Evolutionary conservation across 352 stramenopile genomes (phyloP), one percentile per base, ranked within the genome.

Genomic region (Globisporangium parvum): DNA sequence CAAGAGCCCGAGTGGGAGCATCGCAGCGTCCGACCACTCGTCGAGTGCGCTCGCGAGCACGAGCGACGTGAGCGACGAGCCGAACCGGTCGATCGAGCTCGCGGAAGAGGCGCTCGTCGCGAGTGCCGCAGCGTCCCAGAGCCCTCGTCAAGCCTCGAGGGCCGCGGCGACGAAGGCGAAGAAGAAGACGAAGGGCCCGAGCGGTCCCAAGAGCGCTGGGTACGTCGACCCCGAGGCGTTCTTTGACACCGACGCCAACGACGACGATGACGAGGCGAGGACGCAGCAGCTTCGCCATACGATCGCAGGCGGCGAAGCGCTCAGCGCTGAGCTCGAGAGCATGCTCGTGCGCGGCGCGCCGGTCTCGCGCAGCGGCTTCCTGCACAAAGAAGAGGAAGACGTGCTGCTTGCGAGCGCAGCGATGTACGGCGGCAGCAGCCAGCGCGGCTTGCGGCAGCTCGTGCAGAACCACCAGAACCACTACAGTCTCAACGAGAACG

Each of bases 381-480:
- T 75, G 1, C 80, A 78, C 44, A 77, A 90, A 48, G 80, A 90
- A 54, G 77, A 90, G 45, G 80, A 90, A 51, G 80, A 90, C 50
- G 77, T 78, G n/a, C 55, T 90, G 42, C 70, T 90, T 6, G 80
- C 77, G 15, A 90, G 77, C 44, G 80, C 80, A 1, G 73, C 67
- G 18, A 90, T 90, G 80, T 90, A 81, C 40, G 80, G 80, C 17
- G 71, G 58, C 45, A 80, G 71, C 42, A 88, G 62, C 51, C 77
- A 90, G 62, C 77, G 80, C 46, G 80, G 80, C 4, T 61, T 90
- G 51, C 80, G 75, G 12, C 80, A 90, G 51, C 68, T 90, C 23
- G 75, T 84, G 40, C 77, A 88, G 51, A 90, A 90, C 59, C 77
- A 90, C 57, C 73, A 86, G 53, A 80, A 84, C 48, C 78, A 88